Percentiles rank a stretch among this genome's conserved stretches.
Conservation (phyloP, 169 alveolate species). For the Eimeria necatrix region DNA sequence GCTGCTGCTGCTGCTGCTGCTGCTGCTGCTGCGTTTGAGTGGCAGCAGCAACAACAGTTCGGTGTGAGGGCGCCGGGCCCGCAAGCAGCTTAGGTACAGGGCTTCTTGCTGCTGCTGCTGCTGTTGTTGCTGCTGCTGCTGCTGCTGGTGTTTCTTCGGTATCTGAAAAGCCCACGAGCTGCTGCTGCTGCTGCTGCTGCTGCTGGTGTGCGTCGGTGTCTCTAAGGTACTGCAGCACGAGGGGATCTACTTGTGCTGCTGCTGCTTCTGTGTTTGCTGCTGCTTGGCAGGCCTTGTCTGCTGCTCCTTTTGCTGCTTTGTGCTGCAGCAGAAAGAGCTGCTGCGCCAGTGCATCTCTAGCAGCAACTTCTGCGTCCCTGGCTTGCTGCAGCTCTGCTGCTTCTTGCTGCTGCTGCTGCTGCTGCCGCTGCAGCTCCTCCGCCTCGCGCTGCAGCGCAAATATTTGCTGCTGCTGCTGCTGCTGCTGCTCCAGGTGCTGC, state of each 20-base stretch:
- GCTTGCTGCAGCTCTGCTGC: not conserved
- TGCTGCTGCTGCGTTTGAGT: not conserved
- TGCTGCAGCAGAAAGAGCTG: conserved; percentile 64
- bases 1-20: conserved; percentile 20
- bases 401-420: conserved; percentile 56
- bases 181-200: not conserved
- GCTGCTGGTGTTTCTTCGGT: not conserved
- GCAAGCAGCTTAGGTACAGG: not conserved
- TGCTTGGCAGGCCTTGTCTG: conserved; percentile 28
- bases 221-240: conserved; percentile 18
- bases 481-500: conserved; percentile 66
- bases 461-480: conserved; percentile 24
- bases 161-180: not conserved
- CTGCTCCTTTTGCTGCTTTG: not conserved
- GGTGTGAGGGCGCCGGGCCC: not conserved
- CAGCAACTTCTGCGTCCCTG: not conserved
- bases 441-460: conserved; percentile 19
- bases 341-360: conserved; percentile 28
- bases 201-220: not conserved
- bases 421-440: conserved; percentile 65
- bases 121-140: not conserved
- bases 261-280: not conserved
- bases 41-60: not conserved
- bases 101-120: not conserved
- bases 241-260: conserved; percentile 5